Evolutionary conservation across 495 filamentous ascomycete species (phyloP).

Genomic region (Hypomontagnella submonticulosa): DNA sequence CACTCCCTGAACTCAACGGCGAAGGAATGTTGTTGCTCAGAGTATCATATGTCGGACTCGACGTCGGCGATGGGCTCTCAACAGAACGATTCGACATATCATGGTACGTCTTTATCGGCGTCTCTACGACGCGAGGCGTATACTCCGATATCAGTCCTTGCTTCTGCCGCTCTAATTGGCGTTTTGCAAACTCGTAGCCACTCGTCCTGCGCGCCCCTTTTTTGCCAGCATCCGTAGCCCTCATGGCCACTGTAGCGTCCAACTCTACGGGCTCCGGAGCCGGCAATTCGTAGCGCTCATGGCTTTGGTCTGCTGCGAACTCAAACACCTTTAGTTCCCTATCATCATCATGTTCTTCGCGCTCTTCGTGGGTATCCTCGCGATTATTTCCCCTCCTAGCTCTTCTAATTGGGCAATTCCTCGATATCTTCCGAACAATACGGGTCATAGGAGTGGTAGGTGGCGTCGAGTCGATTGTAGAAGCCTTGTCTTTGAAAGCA

Average conservation of each 20-base stretch:
- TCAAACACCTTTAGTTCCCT: constrained; percentile 51
- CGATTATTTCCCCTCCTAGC: constrained; percentile 35
- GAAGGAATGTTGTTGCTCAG: constrained; percentile 56
- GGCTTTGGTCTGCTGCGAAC: constrained; percentile 58
- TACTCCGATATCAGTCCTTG: constrained; percentile 54
- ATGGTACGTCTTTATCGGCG: constrained; percentile 51
- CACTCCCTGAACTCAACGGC: constrained; percentile 57
- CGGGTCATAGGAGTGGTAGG: constrained; percentile 36
- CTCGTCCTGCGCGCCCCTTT: constrained; percentile 47
- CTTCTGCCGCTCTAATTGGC: constrained; percentile 58
- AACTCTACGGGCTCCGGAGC: constrained; percentile 62
- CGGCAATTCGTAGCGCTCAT: constrained; percentile 63
- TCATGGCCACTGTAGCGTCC: constrained; percentile 53
- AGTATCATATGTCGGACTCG: constrained; percentile 56
- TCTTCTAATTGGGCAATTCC: constrained; percentile 33
- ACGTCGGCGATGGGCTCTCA: constrained; percentile 52
- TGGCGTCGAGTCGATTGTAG: constrained; percentile 38
- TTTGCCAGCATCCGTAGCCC: constrained; percentile 51
- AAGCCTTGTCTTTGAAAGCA: constrained; percentile 41
- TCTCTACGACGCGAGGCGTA: constrained; percentile 33
- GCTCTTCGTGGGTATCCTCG: constrained; percentile 23
- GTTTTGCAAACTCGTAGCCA: constrained; percentile 57
- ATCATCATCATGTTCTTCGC: constrained; percentile 41
- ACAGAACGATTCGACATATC: constrained; percentile 47
- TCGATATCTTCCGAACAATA: constrained; percentile 41